These are phyloP conservation scores for Fistulinella cinereoalba DNA, from an alignment of 1,284 basidiomycete genomes.

Conservation along the genomic window DNA sequence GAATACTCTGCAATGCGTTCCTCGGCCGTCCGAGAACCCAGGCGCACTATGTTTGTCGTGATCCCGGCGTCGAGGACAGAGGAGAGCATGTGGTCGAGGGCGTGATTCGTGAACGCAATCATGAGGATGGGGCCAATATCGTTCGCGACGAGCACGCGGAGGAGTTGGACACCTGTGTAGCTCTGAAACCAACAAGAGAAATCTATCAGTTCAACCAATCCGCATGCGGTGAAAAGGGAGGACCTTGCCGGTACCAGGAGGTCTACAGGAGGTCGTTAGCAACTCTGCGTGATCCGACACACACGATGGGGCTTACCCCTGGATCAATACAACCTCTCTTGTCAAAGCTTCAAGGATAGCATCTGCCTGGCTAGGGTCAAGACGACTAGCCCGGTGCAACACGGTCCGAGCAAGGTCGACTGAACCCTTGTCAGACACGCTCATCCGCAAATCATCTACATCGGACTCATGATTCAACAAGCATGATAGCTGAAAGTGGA, in stretches of 20 bases:
- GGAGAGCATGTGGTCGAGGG: constrained; percentile 65
- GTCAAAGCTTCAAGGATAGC: constrained; percentile 60
- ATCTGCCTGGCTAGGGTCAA: constrained; percentile 67
- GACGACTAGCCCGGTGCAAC: constrained; percentile 45
- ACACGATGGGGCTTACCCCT: constrained; percentile 59
- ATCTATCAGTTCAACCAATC: too few species aligned
- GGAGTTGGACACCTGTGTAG: constrained; percentile 63
- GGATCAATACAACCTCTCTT: constrained; percentile 61
- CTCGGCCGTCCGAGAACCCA: constrained; percentile 60
- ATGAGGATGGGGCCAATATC: constrained; percentile 54
- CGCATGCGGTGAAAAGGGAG: constrained; percentile 1
- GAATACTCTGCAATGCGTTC: constrained; percentile 56
- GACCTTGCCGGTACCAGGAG: constrained; percentile 76
- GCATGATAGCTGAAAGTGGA: constrained; percentile 47
- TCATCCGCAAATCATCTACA: constrained; percentile 21
- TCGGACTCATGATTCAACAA: constrained; percentile 33
- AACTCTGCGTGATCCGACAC: too few species aligned
- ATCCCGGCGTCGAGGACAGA: constrained; percentile 61
- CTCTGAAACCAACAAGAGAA: too few species aligned
- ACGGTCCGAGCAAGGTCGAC: constrained; percentile 38
- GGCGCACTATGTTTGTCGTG: constrained; percentile 58
- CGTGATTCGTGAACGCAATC: constrained; percentile 76
- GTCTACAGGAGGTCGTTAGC: constrained; percentile 38
- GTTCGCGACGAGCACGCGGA: constrained; percentile 59
- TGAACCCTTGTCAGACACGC: constrained; percentile 18